Base-by-base conservation (phyloP, 2,329 filamentous ascomycete species). In the Paecilomyces sp. region DNA sequence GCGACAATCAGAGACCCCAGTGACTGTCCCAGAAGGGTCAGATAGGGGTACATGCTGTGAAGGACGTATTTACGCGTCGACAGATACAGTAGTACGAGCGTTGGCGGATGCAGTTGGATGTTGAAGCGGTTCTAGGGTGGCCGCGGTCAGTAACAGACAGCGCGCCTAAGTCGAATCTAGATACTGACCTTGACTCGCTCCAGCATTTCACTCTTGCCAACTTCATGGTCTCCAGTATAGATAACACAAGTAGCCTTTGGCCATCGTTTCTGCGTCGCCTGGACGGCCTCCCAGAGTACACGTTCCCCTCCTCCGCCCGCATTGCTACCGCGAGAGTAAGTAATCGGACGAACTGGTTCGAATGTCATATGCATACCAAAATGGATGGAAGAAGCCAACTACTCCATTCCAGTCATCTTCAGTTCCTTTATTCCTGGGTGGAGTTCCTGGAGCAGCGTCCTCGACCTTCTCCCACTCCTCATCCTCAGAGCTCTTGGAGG, bases 371-470 rank as follows among this genome's bases (percentile, higher is more conserved):
- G 3, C 83, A 64, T 80, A 93, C 90, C 94, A 97, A 74, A 97
- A 99, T 1, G 94, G 94, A 74, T 99, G 94, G 72, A 99, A 96
- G 82, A 99, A 97, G 54, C 91, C 94, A 63, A 97, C 85, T 57
- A 97, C 86, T 33, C 92, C 92, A 62, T 87, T 81, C 90, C 90
- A 97, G 54, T 88, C 82, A 65, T 83, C 79, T 60, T 82, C 79
- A 11, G 72, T 70, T 60, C 71, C 73, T 28, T 72, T 75, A 54
- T 74, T 79, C 64, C 79, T 80, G 55, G 73, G 70, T 25, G 77
- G 76, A 55, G 72, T 75, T 47, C 77, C 78, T 69, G 73, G 74
- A 63, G 72, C 79, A 67, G 80, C 76, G 36, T 79, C 76, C 61
- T 88, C 84, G 25, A 91, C 81, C 67, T 86, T 87, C 72, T 90